Percentiles rank a stretch among this genome's conserved stretches.
These are phyloP conservation scores for Cladophialophora exuberans DNA, from an alignment of 2,329 filamentous ascomycete genomes.

Conservation along the genomic window DNA sequence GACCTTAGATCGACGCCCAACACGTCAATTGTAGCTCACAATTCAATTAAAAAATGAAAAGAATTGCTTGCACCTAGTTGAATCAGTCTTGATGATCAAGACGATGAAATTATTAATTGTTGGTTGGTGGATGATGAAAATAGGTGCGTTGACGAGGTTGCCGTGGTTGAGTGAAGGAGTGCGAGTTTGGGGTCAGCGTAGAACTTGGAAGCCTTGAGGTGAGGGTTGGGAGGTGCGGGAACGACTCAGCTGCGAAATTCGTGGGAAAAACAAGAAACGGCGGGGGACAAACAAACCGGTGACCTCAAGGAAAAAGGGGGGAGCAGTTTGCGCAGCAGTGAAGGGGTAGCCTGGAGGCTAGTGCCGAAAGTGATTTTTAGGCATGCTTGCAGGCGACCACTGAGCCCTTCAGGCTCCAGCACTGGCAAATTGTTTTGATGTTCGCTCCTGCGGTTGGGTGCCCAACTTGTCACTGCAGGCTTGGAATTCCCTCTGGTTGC, in stretches of 20 bases:
- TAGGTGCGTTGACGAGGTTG: neutral
- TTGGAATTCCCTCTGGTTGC: too few species aligned
- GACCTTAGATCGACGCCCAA: neutral
- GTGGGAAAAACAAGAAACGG: too few species aligned
- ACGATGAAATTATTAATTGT: too few species aligned
- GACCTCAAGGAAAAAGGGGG: neutral
- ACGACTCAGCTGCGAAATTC: too few species aligned
- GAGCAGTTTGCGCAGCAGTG: neutral
- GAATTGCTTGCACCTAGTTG: neutral
- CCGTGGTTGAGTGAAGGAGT: neutral
- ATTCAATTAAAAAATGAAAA: neutral
- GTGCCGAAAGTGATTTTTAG: neutral
- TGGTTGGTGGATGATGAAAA: neutral
- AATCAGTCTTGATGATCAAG: too few species aligned
- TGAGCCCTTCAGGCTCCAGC: neutral
- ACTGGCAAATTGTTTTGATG: neutral
- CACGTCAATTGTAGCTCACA: neutral
- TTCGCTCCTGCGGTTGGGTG: neutral
- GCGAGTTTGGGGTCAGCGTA: neutral
- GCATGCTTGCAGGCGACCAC: neutral
- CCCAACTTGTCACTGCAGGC: neutral
- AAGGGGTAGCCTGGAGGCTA: neutral
- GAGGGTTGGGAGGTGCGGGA: neutral
- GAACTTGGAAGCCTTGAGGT: neutral
- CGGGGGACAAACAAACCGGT: neutral